A percentile compares a stretch with the other conserved stretches of the same genome.
These are phyloP conservation scores for Phylloboletellus chloephorus DNA, from an alignment of 1,284 basidiomycete species.

Conservation along the genomic window DNA sequence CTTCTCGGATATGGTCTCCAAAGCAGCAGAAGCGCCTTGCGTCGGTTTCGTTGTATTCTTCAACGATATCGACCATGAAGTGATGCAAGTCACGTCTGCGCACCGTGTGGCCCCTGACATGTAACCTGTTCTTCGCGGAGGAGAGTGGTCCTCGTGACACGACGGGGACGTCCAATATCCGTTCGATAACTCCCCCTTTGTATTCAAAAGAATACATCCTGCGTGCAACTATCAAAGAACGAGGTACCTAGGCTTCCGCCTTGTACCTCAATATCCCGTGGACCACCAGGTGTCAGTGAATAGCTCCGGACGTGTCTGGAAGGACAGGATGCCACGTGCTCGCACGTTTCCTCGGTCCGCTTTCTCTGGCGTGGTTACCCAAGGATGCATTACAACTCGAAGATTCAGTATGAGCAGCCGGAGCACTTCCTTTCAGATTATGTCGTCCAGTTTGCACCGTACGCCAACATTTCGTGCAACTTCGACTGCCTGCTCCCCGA, in stretches of 20 bases:
- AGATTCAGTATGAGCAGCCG: neutral
- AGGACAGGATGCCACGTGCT: slow-evolving; percentile 23
- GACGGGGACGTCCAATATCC: slow-evolving; percentile 16
- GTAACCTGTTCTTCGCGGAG: slow-evolving; percentile 29
- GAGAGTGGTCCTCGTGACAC: slow-evolving; percentile 8
- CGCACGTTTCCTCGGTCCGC: slow-evolving; percentile 4
- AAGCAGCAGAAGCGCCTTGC: slow-evolving; percentile 3
- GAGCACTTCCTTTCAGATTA: neutral
- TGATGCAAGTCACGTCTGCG: slow-evolving; percentile 34
- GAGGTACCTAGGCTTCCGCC: slow-evolving; percentile 33
- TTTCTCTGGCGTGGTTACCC: slow-evolving; percentile 8
- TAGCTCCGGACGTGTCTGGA: slow-evolving; percentile 18
- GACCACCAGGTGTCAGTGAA: neutral
- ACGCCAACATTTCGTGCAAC: neutral
- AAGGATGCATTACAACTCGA: neutral
- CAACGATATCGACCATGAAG: slow-evolving; percentile 39
- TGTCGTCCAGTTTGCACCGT: neutral
- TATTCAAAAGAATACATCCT: too few species aligned
- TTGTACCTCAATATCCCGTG: slow-evolving; percentile 31
- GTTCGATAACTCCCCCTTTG: too few species aligned
- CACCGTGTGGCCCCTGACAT: slow-evolving; percentile 39
- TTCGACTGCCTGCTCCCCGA: neutral
- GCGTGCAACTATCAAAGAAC: slow-evolving; percentile 13
- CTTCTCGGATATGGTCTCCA: slow-evolving; percentile 7
- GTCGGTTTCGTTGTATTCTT: slow-evolving; percentile 32